These are phyloP conservation scores for Cercospora sp. DNA, from an alignment of 2,329 filamentous ascomycete species.

Conservation along the genomic window DNA sequence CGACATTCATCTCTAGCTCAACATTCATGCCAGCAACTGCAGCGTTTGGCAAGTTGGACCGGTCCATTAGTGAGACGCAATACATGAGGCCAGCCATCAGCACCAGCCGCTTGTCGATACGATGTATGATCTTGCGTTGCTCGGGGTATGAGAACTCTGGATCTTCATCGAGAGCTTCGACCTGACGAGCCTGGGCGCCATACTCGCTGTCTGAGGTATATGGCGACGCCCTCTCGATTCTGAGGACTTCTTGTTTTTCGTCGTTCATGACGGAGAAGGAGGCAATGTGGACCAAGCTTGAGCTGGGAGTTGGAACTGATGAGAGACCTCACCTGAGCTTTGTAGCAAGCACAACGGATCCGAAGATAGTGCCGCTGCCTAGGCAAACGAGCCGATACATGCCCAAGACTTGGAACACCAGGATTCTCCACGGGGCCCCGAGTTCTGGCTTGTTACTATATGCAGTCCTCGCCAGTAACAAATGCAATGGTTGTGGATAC, in stretches of 20 bases:
- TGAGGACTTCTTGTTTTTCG: neutral
- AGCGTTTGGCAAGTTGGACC: slow-evolving; percentile 13
- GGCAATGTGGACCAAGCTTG: neutral
- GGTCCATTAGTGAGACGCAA: slow-evolving; percentile 67
- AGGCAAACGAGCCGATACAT: neutral
- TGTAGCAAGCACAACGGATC: neutral
- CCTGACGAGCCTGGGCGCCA: neutral
- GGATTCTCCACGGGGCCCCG: slow-evolving; percentile 1
- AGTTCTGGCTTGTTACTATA: neutral
- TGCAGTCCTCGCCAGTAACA: neutral
- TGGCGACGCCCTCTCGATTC: neutral
- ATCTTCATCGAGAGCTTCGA: neutral
- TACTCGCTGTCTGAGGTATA: neutral
- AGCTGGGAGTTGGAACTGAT: neutral
- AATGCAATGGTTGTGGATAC: neutral
- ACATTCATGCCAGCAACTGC: slow-evolving; percentile 45
- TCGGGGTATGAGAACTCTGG: neutral
- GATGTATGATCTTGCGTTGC: slow-evolving; percentile 53
- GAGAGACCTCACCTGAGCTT: slow-evolving; percentile 1
- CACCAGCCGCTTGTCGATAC: slow-evolving; percentile 60
- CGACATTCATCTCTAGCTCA: slow-evolving; percentile 36
- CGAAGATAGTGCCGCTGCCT: neutral
- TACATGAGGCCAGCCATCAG: slow-evolving; percentile 57
- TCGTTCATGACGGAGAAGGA: neutral
- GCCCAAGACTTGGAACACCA: neutral